Evolutionary conservation across 495 filamentous ascomycete species (phyloP).

Genomic region (Delitschia confertaspora): DNA sequence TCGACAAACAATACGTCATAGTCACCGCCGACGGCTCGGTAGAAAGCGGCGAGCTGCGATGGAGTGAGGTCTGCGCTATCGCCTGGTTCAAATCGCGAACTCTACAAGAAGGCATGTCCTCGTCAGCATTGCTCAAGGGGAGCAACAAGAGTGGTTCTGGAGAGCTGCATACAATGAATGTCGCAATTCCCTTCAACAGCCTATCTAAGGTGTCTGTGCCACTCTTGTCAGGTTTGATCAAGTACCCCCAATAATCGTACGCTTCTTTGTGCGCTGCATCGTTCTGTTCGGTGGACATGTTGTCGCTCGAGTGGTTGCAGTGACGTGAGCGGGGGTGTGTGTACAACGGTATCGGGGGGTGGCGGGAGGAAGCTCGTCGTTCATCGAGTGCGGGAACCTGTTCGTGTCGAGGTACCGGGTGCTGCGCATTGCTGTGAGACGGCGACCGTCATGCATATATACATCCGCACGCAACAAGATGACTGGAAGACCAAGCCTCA

Average conservation of each 20-base stretch:
- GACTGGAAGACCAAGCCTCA: slow-evolving; percentile 8
- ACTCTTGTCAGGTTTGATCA: slow-evolving; percentile 72
- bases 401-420: no score
- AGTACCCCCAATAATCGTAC: slow-evolving; percentile 62
- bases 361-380: not conserved
- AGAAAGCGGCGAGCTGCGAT: slow-evolving; percentile 77
- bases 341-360: not conserved
- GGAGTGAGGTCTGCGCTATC: slow-evolving; percentile 62
- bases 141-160: not conserved
- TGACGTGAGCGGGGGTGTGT: no score
- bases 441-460: slow-evolving; percentile 3
- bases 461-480: not conserved
- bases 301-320: no score
- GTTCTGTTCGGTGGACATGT: slow-evolving; percentile 17
- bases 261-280: slow-evolving; percentile 30
- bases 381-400: no score
- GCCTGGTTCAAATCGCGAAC: slow-evolving; percentile 55
- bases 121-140: not conserved
- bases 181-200: slow-evolving; percentile 68
- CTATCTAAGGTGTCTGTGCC: slow-evolving; percentile 67
- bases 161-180: slow-evolving; percentile 61
- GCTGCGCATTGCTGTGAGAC: not conserved
- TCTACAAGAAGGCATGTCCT: slow-evolving; percentile 35
- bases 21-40: slow-evolving; percentile 78
- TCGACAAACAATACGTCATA: slow-evolving; percentile 81